Evolutionary conservation across 768 basidiomycete species (phyloP).

Genomic region (Lentinula lateritia): DNA sequence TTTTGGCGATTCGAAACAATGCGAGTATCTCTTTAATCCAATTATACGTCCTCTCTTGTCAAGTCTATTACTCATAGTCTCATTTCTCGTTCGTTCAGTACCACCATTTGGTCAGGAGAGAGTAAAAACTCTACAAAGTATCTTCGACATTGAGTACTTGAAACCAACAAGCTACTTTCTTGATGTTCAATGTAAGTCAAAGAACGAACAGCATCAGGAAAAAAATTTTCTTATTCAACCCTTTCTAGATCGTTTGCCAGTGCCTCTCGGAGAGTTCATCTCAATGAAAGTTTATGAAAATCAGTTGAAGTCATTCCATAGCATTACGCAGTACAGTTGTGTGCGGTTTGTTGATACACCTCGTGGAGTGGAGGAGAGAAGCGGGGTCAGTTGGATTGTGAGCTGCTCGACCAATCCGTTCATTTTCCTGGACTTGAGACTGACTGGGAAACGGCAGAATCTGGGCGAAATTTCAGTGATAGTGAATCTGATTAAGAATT

Average conservation of each 20-base stretch:
- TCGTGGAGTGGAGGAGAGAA: constrained; percentile 28
- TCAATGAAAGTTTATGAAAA: constrained; percentile 36
- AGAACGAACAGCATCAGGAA: background rate
- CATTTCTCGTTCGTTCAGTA: constrained; percentile 25
- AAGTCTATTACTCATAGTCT: background rate
- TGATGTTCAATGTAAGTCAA: constrained; percentile 39
- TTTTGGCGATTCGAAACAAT: constrained; percentile 50
- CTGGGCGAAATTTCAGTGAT: constrained; percentile 31
- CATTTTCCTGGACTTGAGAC: background rate
- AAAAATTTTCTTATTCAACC: too few relatives aligned
- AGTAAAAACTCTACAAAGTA: constrained; percentile 21
- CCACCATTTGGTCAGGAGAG: constrained; percentile 45
- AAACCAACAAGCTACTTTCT: constrained; percentile 29
- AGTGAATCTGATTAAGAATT: constrained; percentile 34
- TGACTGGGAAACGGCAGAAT: constrained; percentile 27
- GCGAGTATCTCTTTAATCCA: constrained; percentile 24
- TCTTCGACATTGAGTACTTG: constrained; percentile 31
- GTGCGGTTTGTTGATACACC: constrained; percentile 39
- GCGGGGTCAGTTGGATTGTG: constrained; percentile 42
- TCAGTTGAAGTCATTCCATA: constrained; percentile 33
- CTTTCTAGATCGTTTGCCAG: constrained; percentile 45
- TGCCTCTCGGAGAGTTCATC: constrained; percentile 42
- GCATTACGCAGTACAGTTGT: constrained; percentile 24
- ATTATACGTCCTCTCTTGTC: background rate
- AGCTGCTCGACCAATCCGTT: background rate